A percentile compares a stretch with the other conserved stretches of the same genome.
Evolutionary conservation across 805 yeast species (phyloP).

Genomic region (Schizosaccharomyces japonicus): DNA sequence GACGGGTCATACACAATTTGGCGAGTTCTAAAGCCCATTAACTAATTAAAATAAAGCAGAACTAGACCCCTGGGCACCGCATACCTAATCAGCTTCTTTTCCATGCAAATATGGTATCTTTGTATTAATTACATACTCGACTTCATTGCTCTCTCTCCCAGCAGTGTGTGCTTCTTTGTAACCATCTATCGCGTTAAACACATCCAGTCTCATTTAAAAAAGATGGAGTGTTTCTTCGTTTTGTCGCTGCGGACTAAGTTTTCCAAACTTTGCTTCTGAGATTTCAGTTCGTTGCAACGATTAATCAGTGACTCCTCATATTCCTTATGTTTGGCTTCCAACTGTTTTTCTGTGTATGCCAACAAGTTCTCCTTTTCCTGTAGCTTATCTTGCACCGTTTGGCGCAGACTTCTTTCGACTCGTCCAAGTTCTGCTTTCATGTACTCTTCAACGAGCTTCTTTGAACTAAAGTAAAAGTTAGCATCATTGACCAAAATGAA

Average conservation of each 20-base stretch:
- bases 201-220: no score
- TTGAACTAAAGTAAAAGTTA: neutral
- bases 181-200: no score
- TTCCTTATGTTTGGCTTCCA: neutral
- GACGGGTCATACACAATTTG: constrained; percentile 38
- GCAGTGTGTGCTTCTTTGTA: no score
- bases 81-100: no score
- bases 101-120: no score
- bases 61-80: no score
- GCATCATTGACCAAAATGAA: neutral
- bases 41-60: no score
- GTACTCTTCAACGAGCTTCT: neutral
- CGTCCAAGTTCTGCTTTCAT: constrained; percentile 77
- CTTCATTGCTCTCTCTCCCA: no score
- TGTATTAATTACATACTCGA: no score
- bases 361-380: constrained; percentile 53
- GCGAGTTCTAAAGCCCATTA: constrained; percentile 21
- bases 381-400: constrained; percentile 86
- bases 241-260: no score
- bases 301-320: neutral
- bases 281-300: neutral
- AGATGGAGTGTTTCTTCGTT: no score
- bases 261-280: neutral
- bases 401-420: constrained; percentile 83
- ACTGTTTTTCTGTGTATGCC: neutral